Conservation (phyloP, 768 basidiomycete genomes). For the Multifurca ochricompacta region DNA sequence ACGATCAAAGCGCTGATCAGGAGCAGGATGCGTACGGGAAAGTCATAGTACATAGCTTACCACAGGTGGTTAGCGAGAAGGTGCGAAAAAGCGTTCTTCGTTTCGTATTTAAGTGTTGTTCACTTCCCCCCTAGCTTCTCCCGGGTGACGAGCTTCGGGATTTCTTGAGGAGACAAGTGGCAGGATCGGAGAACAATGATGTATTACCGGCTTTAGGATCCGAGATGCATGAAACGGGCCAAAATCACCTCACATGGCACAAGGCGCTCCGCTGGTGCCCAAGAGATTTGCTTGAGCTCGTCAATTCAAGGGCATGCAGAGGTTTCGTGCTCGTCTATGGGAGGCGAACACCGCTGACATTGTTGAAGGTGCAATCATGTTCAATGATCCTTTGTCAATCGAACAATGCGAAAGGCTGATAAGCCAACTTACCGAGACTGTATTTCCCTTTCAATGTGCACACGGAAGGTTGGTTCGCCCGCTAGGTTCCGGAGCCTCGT, state of each 20-base stretch:
- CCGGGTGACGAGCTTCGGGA: conserved; percentile 65
- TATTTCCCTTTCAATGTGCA: conserved; percentile 92
- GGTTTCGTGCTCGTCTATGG: conserved; percentile 37
- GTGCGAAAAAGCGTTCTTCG: conserved; percentile 25
- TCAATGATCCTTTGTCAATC: conserved; percentile 69
- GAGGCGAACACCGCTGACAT: background rate
- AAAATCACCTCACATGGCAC: conserved; percentile 42
- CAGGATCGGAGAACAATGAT: conserved; percentile 47
- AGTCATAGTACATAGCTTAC: conserved; percentile 53
- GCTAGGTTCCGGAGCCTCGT: background rate
- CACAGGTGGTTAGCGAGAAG: conserved; percentile 67
- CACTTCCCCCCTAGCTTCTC: conserved; percentile 40
- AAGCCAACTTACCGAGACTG: conserved; percentile 55
- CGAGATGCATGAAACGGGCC: background rate
- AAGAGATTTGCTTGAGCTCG: conserved; percentile 67
- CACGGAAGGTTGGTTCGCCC: conserved; percentile 64
- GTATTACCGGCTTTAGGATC: conserved; percentile 17
- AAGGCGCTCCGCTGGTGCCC: conserved; percentile 77
- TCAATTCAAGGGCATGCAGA: conserved; percentile 94
- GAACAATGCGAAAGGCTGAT: conserved; percentile 70
- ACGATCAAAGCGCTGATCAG: conserved; percentile 21
- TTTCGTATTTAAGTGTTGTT: background rate
- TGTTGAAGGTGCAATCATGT: conserved; percentile 86
- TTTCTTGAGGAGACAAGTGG: conserved; percentile 66
- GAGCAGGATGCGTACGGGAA: conserved; percentile 47